These are phyloP conservation scores for Centella asiatica DNA, from an alignment of 129 eudicot genomes.

Conservation along the genomic window DNA sequence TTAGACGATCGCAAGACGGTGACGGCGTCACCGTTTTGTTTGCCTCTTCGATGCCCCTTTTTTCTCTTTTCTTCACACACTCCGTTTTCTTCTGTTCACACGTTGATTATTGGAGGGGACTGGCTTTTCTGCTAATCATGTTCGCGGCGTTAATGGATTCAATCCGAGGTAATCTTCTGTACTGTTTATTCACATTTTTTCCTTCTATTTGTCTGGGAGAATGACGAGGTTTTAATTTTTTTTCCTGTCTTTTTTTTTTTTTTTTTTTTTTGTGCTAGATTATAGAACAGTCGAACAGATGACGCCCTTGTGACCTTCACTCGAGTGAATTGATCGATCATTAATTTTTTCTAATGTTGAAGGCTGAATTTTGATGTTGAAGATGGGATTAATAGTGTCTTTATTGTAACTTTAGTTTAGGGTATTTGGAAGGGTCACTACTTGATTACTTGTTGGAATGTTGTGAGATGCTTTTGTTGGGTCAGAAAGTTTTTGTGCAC, in stretches of 20 bases:
- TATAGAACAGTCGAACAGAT: not conserved
- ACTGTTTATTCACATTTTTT: not conserved
- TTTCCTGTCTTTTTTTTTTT: not conserved
- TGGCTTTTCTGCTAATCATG: not conserved
- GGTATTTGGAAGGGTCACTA: not conserved
- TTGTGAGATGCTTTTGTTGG: not conserved
- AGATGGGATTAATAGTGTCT: not conserved
- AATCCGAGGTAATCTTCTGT: conserved; percentile 21
- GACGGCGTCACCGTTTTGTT: conserved; percentile 21
- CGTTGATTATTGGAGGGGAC: conserved; percentile 1
- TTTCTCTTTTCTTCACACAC: not conserved
- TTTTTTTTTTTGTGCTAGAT: not conserved
- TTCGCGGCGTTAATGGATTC: conserved; percentile 8
- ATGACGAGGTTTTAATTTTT: not conserved
- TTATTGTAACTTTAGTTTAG: not conserved
- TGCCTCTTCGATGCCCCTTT: too few species aligned
- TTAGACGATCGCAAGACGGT: too few species aligned
- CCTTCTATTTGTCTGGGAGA: not conserved
- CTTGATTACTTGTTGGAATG: too few species aligned
- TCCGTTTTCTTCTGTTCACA: not conserved
- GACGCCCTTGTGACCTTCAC: not conserved
- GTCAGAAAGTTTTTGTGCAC: not conserved
- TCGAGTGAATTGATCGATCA: not conserved
- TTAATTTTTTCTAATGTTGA: too few species aligned
- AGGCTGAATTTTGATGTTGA: conserved; percentile 1